Evolutionary conservation across 306 rosid species (phyloP), one percentile per base, ranked within the genome.

Genomic region (Prinsepia uniflora): DNA sequence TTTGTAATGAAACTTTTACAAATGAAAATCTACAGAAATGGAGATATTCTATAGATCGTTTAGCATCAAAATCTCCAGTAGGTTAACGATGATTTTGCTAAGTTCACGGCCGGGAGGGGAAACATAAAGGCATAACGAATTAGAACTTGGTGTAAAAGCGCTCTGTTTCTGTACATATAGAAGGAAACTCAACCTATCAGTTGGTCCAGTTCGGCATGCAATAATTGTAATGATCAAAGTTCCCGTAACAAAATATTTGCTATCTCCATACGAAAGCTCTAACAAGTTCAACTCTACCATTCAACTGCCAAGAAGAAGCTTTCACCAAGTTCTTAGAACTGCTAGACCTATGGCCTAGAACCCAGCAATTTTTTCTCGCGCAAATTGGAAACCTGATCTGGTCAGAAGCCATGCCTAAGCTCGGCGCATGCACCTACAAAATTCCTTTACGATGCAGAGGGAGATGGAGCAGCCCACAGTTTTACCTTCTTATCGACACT

Each of bases 401-500:
- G 70, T 59, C n/a, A 11, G 17, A 45, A 63, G 72, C 66, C 17
- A 12, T 15, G 58, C 74, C 67, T 66, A 20, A 60, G 50, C 60
- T 72, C 41, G 4, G 19, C 18, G 19, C 47, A 3, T 2, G 10
- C 36, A 48, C 73, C 45, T 10, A 20, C 54, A 40, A 71, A 65
- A 68, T 59, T 61, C 59, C 80, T 68, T 74, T 63, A 86, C 17
- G 80, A 81, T n/a, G 75, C 74, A 62, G 68, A 59, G 18, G 75
- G 75, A 0, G 91, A 71, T 18, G 99, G 97, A 55, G 92, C 81
- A 34, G 91, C 90, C 99, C 99, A 95, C 63, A 95, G 81, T 81
- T 95, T 95, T 52, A 91, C 99, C 81, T 95, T 95, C 89, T 95
- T 95, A 85, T 91, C 99, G 54, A 68, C 78, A 71, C 99, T 85